Evolutionary conservation across 2,329 filamentous ascomycete genomes (phyloP), one percentile per base, ranked within the genome.

Genomic region (Pleomassaria siparia): DNA sequence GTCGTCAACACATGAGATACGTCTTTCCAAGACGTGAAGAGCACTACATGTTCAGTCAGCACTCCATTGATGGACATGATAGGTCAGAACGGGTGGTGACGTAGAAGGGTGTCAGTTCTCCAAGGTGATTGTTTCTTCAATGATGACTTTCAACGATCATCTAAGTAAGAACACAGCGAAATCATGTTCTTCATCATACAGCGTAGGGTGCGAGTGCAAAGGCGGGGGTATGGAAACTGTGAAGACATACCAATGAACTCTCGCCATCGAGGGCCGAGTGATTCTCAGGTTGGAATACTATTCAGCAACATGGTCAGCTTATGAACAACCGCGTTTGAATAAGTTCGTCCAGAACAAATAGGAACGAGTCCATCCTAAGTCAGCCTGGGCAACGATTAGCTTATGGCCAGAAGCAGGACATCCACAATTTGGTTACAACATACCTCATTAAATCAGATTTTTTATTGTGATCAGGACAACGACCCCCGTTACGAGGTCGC

Each of bases 401-500:
- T 18, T 39, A 43, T 22, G 35, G n/a, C n/a, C n/a, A 7, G 46
- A 9, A 13, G 13, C 39, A 9, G 9, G 6, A 21, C 10, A 18
- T 36, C n/a, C 8, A 41, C 4, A 16, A 13, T 32, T 11, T 18
- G 18, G 16, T 37, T 9, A 5, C 2, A 13, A 61, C 69, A 59
- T 72, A 75, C 81, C 81, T 84, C 81, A 84, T 84, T 84, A 84
- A 84, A 84, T 85, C 82, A 85, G 82, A 84, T 82, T 84, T 82
- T 81, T 81, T 78, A 78, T 69, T 60, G 74, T 76, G 79, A 80
- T 84, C 81, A 84, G 79, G 59, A 71, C 77, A 62, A 69, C 72
- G 57, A 50, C 66, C 64, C 64, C 74, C 73, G 72, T 76, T 76
- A 76, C 71, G 67, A 64, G 68, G 72, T 69, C 69, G 66, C 71